These are phyloP conservation scores for Sequoia sempervirens DNA, from an alignment of 75 land plant species.

Conservation along the genomic window DNA sequence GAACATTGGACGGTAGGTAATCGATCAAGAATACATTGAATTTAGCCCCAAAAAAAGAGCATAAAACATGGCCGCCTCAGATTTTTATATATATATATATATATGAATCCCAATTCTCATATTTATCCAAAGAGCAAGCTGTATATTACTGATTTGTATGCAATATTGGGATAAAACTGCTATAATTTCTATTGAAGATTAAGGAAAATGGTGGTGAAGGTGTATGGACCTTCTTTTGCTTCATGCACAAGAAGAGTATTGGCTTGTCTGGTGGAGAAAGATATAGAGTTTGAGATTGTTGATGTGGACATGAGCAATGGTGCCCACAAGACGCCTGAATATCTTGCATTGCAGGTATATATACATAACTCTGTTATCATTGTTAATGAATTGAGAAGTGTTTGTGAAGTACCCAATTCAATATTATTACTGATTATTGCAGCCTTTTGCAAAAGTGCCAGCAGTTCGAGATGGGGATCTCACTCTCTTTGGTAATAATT, in stretches of 20 bases:
- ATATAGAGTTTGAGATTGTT: slow-evolving; percentile 30
- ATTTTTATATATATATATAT: too few relatives aligned
- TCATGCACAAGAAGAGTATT: slow-evolving; percentile 41
- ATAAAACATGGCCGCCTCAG: too few relatives aligned
- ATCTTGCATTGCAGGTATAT: slow-evolving; percentile 33
- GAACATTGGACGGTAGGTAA: too few relatives aligned
- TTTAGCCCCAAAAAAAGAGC: too few relatives aligned
- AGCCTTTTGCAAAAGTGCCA: slow-evolving; percentile 58
- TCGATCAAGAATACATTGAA: too few relatives aligned
- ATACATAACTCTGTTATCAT: background rate
- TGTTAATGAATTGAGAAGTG: background rate
- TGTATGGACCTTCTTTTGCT: slow-evolving; percentile 29
- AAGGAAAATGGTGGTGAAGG: slow-evolving; percentile 33
- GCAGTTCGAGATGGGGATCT: slow-evolving; percentile 44
- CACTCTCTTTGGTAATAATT: slow-evolving; percentile 34
- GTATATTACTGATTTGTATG: too few relatives aligned
- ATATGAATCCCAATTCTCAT: too few relatives aligned
- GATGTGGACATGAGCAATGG: slow-evolving; percentile 35
- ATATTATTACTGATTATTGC: background rate
- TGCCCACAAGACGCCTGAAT: slow-evolving; percentile 37
- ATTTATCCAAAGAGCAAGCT: too few relatives aligned
- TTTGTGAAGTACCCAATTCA: background rate
- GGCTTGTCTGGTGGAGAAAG: slow-evolving; percentile 34
- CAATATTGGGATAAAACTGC: too few relatives aligned
- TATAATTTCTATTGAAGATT: too few relatives aligned